A percentile compares a stretch with the other conserved stretches of the same genome.
Conservation (phyloP, 176 grass and related monocot genomes). For the Tillandsia fasciculata region DNA sequence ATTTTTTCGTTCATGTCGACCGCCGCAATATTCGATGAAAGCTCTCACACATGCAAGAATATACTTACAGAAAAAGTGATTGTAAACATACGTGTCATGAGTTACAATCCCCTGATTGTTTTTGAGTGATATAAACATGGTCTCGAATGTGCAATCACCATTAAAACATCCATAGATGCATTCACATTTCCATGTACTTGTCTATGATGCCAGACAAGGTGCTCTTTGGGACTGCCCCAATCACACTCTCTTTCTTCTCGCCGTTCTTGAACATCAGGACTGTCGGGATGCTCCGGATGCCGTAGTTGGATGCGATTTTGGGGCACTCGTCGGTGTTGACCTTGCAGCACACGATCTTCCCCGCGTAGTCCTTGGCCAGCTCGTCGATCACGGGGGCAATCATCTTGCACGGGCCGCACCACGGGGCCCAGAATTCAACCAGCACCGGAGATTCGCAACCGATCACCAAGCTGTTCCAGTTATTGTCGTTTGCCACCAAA, state of each 20-base stretch:
- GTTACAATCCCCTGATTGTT: too few species aligned
- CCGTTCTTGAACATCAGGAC: constrained; percentile 83
- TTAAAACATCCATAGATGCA: background rate
- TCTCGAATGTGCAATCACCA: too few species aligned
- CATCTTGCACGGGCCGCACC: constrained; percentile 96
- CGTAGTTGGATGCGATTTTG: constrained; percentile 52
- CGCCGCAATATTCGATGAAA: too few species aligned
- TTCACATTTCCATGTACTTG: constrained; percentile 53
- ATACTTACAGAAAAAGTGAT: too few species aligned
- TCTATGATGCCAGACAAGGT: constrained; percentile 49
- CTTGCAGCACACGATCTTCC: constrained; percentile 74
- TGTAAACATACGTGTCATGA: too few species aligned
- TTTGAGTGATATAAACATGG: too few species aligned
- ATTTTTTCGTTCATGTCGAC: too few species aligned
- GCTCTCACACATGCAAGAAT: too few species aligned
- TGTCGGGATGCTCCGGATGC: constrained; percentile 93
- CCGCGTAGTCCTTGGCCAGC: constrained; percentile 76
- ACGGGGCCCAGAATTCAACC: constrained; percentile 98
- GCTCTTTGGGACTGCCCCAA: constrained; percentile 77
- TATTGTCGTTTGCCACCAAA: constrained; percentile 51
- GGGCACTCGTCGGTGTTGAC: constrained; percentile 87
- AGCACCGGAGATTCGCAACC: constrained; percentile 61
- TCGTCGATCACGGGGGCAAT: constrained; percentile 87
- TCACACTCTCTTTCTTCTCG: constrained; percentile 89
- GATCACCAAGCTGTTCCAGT: constrained; percentile 60